Conservation (phyloP, 139 green algal species). For the Volvox reticuliferus region DNA sequence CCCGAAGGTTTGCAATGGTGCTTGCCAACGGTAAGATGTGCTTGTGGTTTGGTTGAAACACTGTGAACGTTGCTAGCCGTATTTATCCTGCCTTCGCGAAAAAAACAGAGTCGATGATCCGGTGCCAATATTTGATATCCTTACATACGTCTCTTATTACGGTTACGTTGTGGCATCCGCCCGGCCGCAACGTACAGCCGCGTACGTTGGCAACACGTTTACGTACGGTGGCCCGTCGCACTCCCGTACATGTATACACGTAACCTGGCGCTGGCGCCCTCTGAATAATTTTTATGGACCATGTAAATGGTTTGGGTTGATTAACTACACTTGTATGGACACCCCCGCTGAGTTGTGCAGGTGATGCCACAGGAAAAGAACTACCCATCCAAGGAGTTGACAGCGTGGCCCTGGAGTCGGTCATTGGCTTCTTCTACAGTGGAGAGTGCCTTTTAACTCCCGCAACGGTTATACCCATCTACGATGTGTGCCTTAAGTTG, state of each 20-base stretch:
- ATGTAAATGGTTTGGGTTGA: too few relatives aligned
- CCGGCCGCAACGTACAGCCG: too few relatives aligned
- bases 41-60: neutral
- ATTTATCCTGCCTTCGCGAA: neutral
- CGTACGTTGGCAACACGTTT: too few relatives aligned
- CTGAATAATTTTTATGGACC: too few relatives aligned
- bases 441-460: slow-evolving; percentile 46
- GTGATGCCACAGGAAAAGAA: slow-evolving; percentile 54
- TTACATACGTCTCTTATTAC: too few relatives aligned
- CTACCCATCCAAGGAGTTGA: slow-evolving; percentile 63
- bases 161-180: too few relatives aligned
- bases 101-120: too few relatives aligned
- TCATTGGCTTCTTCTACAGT: slow-evolving; percentile 60
- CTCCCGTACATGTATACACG: too few relatives aligned
- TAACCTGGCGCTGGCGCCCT: too few relatives aligned
- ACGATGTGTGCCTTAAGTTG: slow-evolving; percentile 45
- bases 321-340: too few relatives aligned
- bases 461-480: slow-evolving; percentile 32
- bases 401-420: slow-evolving; percentile 46
- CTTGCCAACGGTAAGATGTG: slow-evolving; percentile 45
- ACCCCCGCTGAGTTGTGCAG: neutral
- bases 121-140: too few relatives aligned
- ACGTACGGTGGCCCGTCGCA: too few relatives aligned
- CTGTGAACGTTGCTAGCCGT: neutral
- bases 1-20: slow-evolving; percentile 47